phyloP scores from a whole-genome alignment of 805 yeast genomes.

The Kluyveromyces dobzhanskii region DNA sequence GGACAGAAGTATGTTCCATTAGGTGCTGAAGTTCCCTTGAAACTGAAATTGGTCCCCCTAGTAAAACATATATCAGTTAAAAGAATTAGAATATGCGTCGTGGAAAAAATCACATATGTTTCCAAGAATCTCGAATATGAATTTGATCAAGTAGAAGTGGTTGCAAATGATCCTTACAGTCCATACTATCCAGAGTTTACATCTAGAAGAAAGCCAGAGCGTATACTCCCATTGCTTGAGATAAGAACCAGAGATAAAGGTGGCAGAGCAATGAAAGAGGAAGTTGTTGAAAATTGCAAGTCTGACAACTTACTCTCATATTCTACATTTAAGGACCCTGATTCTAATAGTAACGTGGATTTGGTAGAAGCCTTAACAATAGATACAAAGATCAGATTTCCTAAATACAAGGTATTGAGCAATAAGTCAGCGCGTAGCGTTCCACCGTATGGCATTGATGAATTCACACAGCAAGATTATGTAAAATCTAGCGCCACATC shows the following conservation, averaged over 20 bases:
- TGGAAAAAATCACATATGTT: constrained; percentile 57
- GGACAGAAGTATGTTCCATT: constrained; percentile 62
- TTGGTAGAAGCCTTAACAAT: constrained; percentile 21
- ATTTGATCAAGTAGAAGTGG: constrained; percentile 40
- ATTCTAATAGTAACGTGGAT: constrained; percentile 11
- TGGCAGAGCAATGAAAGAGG: constrained; percentile 49
- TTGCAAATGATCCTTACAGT: constrained; percentile 25
- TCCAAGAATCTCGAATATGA: constrained; percentile 47
- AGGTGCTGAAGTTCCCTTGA: constrained; percentile 51
- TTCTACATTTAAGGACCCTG: constrained; percentile 29
- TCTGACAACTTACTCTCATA: constrained; percentile 55
- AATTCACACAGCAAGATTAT: constrained; percentile 9
- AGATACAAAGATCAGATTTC: constrained; percentile 22
- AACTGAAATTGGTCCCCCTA: constrained; percentile 58
- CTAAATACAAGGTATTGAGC: constrained; percentile 21
- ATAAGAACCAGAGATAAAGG: constrained; percentile 47
- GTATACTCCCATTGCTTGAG: constrained; percentile 53
- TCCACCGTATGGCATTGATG: constrained; percentile 30
- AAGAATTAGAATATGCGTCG: constrained; percentile 54
- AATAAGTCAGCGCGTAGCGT: constrained; percentile 16
- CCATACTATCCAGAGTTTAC: constrained; percentile 28
- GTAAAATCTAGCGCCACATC: constrained; percentile 1
- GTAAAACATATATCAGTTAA: constrained; percentile 54
- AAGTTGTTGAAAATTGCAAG: constrained; percentile 40
- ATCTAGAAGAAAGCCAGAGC: constrained; percentile 34